Evolutionary conservation across 371 early-diverging fungal species (phyloP).

Genomic region (Umbelopsis sp.): DNA sequence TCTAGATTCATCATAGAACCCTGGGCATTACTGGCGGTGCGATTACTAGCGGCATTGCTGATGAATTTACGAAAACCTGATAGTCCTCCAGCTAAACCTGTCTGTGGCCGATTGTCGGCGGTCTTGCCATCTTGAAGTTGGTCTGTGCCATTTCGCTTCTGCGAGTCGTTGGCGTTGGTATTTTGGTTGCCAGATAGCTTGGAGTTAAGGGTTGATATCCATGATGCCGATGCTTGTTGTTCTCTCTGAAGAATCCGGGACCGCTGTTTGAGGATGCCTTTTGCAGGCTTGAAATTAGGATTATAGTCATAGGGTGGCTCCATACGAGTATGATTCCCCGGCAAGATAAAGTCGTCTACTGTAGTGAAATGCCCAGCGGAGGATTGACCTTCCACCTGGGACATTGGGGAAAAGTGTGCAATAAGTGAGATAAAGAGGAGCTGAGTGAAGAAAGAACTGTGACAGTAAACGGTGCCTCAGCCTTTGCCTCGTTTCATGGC

Average conservation of each 20-base stretch:
- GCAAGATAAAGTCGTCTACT: neutral
- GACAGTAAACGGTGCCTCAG: constrained; percentile 9
- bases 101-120: constrained; percentile 18
- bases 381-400: constrained; percentile 16
- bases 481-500: neutral
- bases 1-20: constrained; percentile 8
- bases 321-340: constrained; percentile 1
- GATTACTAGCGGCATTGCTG: constrained; percentile 15
- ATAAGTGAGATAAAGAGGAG: neutral
- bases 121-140: constrained; percentile 19
- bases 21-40: neutral
- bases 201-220: constrained; percentile 32
- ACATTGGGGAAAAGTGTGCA: constrained; percentile 3
- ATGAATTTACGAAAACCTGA: constrained; percentile 28
- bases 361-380: constrained; percentile 13
- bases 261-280: constrained; percentile 42
- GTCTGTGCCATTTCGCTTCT: constrained; percentile 15
- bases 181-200: constrained; percentile 29
- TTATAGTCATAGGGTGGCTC: constrained; percentile 36
- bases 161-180: constrained; percentile 30
- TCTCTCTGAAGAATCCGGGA: constrained; percentile 24
- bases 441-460: neutral
- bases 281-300: constrained; percentile 35
- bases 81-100: constrained; percentile 23
- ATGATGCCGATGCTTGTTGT: constrained; percentile 26